Evolutionary conservation across 768 basidiomycete genomes (phyloP), one percentile per base, ranked within the genome.

Genomic region (Paxillus rubicundulus): DNA sequence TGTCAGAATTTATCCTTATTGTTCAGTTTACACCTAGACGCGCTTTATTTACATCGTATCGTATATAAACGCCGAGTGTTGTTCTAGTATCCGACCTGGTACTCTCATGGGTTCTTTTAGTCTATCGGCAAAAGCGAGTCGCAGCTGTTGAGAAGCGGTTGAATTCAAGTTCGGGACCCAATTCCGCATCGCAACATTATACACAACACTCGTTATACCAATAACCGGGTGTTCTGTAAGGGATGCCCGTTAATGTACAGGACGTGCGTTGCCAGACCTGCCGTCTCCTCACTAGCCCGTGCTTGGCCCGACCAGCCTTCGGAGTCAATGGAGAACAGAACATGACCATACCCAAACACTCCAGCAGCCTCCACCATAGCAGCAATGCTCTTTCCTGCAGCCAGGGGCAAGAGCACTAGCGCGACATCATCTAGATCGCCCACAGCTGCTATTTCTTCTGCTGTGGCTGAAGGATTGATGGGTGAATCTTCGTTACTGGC

Each of bases 201-300:
- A 21, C 40, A 42, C 3, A 41, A 18, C 13, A 21, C 3, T 20
- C 18, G 59, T 58, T 76, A 88, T 58, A 83, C 64, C 64, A 87
- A 64, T 64, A 92, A 64, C 63, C 84, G 79, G 57, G 89, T 89
- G 70, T 92, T 92, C 52, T 86, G 68, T 62, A 92, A 67, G 46
- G 88, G 81, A 66, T 85, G 82, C 27, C 86, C 86, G 59, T 89
- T 90, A 64, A 92, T 75, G 74, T 86, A 87, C 64, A 92, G 67
- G 60, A 90, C 77, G 42, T 77, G 78, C 53, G 72, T 69, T 17
- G 61, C 59, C 58, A 77, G 72, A 50, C 58, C 72, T 49, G 58
- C 47, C 24, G 24, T 50, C 52, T 49, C 55, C 38, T 39, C 52
- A 30, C 14, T 60, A 36, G 53, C 45, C 50, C 41, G 44, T 46